Conservation (phyloP, 2,329 filamentous ascomycete genomes). For the Fusarium robinianum region DNA sequence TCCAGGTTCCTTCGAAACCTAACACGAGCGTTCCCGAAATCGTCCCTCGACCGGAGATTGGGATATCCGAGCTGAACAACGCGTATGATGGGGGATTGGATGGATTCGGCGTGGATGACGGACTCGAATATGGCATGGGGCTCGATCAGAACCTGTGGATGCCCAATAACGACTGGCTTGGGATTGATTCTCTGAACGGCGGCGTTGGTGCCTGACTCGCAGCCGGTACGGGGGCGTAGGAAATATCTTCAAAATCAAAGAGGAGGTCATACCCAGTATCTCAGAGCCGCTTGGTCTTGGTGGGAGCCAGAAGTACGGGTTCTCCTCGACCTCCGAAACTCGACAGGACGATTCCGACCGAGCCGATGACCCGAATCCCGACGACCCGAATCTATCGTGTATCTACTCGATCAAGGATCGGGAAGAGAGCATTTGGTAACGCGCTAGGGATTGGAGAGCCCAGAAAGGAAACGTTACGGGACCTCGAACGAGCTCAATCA, state of each 20-base stretch:
- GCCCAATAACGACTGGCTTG: constrained; percentile 40
- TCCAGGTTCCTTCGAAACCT: constrained; percentile 21
- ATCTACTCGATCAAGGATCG: too few species aligned
- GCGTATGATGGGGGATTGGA: constrained; percentile 56
- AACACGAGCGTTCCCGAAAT: constrained; percentile 27
- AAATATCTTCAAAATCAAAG: background rate
- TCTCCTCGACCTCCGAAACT: too few species aligned
- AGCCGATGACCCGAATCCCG: background rate
- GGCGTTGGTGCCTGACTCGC: constrained; percentile 40
- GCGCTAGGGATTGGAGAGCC: too few species aligned
- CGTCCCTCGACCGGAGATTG: constrained; percentile 35
- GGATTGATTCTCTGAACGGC: constrained; percentile 41
- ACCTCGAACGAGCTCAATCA: too few species aligned
- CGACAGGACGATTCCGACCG: background rate
- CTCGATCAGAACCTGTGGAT: constrained; percentile 46
- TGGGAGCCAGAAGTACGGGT: background rate
- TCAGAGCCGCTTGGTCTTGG: constrained; percentile 15
- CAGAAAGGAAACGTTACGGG: too few species aligned
- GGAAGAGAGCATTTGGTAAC: too few species aligned
- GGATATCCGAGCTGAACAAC: constrained; percentile 52
- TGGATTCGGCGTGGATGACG: constrained; percentile 51
- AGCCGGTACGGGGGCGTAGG: background rate
- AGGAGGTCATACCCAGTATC: background rate
- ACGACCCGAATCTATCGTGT: too few species aligned
- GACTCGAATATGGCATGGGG: constrained; percentile 49